Percentiles rank a stretch among this genome's conserved stretches.
Evolutionary conservation across 352 stramenopile species (phyloP).

Genomic region (Phytopythium chamaehyphon): DNA sequence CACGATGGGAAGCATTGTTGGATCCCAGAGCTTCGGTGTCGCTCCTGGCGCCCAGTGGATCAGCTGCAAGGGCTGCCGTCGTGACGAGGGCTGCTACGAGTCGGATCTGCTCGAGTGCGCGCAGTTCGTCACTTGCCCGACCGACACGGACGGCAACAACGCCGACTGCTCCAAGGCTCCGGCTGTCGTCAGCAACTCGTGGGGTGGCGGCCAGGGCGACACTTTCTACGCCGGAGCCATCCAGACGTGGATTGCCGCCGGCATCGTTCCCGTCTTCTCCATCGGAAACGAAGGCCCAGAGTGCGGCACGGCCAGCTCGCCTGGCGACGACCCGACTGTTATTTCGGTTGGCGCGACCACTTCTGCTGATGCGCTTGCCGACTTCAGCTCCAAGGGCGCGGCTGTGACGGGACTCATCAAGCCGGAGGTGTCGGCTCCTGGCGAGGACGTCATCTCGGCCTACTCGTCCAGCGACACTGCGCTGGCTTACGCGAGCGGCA

Average conservation of each 20-base stretch:
- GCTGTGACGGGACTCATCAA: constrained; percentile 11
- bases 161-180: constrained; percentile 9
- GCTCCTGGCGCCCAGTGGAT: constrained; percentile 18
- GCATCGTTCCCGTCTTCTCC: constrained; percentile 18
- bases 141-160: constrained; percentile 11
- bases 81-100: constrained; percentile 6
- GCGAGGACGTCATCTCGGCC: constrained; percentile 11
- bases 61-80: constrained; percentile 9
- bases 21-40: constrained; percentile 1
- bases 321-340: constrained; percentile 14
- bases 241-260: constrained; percentile 10
- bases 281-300: constrained; percentile 4
- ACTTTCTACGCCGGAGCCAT: constrained; percentile 8
- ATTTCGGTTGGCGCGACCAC: constrained; percentile 23
- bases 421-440: constrained; percentile 24
- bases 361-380: constrained; percentile 8
- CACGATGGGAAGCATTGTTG: constrained; percentile 10
- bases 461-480: constrained; percentile 3
- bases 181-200: constrained; percentile 15
- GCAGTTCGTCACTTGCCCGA: constrained; percentile 26
- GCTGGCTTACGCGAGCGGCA: constrained; percentile 14
- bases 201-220: constrained; percentile 10
- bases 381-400: constrained; percentile 16
- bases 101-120: constrained; percentile 32
- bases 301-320: constrained; percentile 6